Percentiles rank a stretch among this genome's conserved stretches.
Conservation (phyloP, 169 alveolate genomes). For the Plasmodium gallinaceum region DNA sequence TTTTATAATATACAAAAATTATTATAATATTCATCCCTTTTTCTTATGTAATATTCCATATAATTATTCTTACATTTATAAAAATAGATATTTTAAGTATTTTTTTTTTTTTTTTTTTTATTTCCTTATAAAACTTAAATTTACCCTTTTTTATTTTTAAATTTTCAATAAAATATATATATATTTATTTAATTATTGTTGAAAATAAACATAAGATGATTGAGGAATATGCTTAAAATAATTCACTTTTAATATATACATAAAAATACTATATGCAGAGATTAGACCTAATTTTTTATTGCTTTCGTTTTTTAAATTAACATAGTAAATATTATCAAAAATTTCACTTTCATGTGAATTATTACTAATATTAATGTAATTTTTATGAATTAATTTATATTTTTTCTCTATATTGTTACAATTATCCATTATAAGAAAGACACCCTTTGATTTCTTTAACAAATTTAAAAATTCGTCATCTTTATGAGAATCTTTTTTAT, state of each 20-base stretch:
- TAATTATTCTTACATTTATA: too few species aligned
- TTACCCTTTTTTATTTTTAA: too few species aligned
- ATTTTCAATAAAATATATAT: too few species aligned
- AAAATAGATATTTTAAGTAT: too few species aligned
- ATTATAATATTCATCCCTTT: too few species aligned
- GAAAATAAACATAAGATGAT: conserved; percentile 50
- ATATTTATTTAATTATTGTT: not conserved
- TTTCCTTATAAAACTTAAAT: too few species aligned
- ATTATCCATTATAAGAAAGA: conserved; percentile 73
- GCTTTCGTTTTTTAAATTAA: conserved; percentile 20
- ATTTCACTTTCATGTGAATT: not conserved
- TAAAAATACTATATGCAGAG: conserved; percentile 35
- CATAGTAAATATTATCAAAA: conserved; percentile 59
- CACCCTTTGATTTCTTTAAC: conserved; percentile 52
- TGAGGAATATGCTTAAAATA: conserved; percentile 63
- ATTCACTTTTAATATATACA: conserved; percentile 49
- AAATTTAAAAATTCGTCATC: conserved; percentile 43
- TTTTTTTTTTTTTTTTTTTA: too few species aligned
- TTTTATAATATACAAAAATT: too few species aligned
- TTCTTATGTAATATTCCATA: too few species aligned
- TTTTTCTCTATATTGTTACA: conserved; percentile 59
- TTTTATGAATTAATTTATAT: conserved; percentile 13
- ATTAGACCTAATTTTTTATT: conserved; percentile 25
- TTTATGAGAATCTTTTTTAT: conserved; percentile 13
- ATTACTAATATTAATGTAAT: conserved; percentile 16